These are phyloP conservation scores for Didymella glomerata DNA, from an alignment of 2,329 filamentous ascomycete species.

Conservation along the genomic window DNA sequence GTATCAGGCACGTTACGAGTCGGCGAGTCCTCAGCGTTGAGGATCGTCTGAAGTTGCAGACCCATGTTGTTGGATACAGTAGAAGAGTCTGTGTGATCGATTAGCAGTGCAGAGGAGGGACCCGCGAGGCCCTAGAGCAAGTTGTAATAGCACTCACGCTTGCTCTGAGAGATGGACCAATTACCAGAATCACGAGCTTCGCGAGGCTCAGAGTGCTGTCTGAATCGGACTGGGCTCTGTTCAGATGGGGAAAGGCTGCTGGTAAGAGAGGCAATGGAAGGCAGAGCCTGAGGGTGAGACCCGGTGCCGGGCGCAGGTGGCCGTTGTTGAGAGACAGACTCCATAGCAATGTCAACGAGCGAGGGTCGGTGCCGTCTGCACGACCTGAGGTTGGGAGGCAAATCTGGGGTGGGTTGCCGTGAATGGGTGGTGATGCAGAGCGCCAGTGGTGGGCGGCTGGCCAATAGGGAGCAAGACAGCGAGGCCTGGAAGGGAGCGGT, in stretches of 20 bases:
- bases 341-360: constrained; percentile 36
- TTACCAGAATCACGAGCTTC: constrained; percentile 66
- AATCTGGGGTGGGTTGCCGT: constrained; percentile 22
- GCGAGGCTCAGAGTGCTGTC: constrained; percentile 55
- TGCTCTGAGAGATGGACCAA: constrained; percentile 67
- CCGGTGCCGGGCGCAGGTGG: constrained; percentile 31
- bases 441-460: constrained; percentile 26
- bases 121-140: constrained; percentile 7
- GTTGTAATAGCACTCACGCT: constrained; percentile 53
- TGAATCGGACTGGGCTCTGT: constrained; percentile 44
- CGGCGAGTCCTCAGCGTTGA: constrained; percentile 60
- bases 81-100: constrained; percentile 47
- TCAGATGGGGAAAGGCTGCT: constrained; percentile 44
- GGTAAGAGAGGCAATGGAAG: constrained; percentile 52
- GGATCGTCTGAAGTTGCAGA: constrained; percentile 59
- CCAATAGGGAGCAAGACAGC: constrained; percentile 34
- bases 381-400: constrained; percentile 19
- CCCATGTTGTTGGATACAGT: constrained; percentile 58
- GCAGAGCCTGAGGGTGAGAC: constrained; percentile 49
- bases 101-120: constrained; percentile 18
- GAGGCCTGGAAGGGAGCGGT: constrained; percentile 20
- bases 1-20: constrained; percentile 56
- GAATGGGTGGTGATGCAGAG: constrained; percentile 37
- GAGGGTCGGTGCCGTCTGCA: constrained; percentile 19
- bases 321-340: constrained; percentile 42